phyloP scores from a whole-genome alignment of 306 rosid genomes.

The Biancaea sappan region DNA sequence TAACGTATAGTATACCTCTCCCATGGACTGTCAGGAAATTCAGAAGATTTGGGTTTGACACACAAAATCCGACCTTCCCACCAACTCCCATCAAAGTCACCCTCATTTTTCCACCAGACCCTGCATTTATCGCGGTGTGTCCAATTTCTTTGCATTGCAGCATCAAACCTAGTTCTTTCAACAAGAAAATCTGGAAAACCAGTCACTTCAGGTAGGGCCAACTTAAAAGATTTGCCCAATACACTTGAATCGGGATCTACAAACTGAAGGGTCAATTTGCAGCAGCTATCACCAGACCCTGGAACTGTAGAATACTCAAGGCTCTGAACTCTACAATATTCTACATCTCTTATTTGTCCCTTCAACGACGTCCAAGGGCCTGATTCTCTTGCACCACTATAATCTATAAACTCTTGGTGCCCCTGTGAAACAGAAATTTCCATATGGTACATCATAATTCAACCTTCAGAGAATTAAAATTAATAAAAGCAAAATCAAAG shows the following conservation, averaged over 20 bases:
- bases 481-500: background rate
- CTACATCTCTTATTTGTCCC: slow-evolving; percentile 72
- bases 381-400: slow-evolving; percentile 58
- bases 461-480: background rate
- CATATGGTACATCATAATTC: slow-evolving; percentile 25
- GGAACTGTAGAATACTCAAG: slow-evolving; percentile 78
- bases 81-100: slow-evolving; percentile 82
- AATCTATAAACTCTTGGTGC: slow-evolving; percentile 83
- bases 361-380: slow-evolving; percentile 74
- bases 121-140: slow-evolving; percentile 86
- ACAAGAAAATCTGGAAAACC: slow-evolving; percentile 96
- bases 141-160: slow-evolving; percentile 86
- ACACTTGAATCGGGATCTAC: slow-evolving; percentile 73
- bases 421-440: slow-evolving; percentile 64
- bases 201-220: slow-evolving; percentile 88
- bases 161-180: slow-evolving; percentile 77
- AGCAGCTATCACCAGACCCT: slow-evolving; percentile 99
- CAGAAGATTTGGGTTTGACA: slow-evolving; percentile 66
- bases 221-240: slow-evolving; percentile 59
- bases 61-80: slow-evolving; percentile 83
- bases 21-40: slow-evolving; percentile 96
- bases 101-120: slow-evolving; percentile 98
- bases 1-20: slow-evolving; percentile 77
- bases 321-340: slow-evolving; percentile 69
- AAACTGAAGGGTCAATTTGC: slow-evolving; percentile 84